These are phyloP conservation scores for Mucor velutinosus DNA, from an alignment of 371 early-diverging fungal genomes.

Conservation along the genomic window DNA sequence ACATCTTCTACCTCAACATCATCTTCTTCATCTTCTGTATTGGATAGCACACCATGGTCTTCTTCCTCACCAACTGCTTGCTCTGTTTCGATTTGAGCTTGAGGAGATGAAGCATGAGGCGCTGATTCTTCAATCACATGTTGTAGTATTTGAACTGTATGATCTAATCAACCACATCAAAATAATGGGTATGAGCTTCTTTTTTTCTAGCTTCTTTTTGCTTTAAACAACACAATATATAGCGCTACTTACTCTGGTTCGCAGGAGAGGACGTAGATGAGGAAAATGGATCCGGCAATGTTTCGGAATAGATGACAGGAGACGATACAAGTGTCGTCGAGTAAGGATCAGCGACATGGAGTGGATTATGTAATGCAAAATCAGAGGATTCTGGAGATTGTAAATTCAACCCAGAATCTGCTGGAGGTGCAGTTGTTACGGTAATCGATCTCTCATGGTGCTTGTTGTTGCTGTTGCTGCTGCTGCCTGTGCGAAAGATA, in stretches of 20 bases:
- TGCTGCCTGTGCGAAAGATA: not conserved
- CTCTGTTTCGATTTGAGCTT: not conserved
- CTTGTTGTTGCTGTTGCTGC: not conserved
- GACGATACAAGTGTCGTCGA: constrained; percentile 13
- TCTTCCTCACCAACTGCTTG: not conserved
- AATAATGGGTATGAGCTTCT: not conserved
- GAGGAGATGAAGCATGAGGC: not conserved
- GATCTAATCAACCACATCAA: not conserved
- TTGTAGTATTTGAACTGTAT: not conserved
- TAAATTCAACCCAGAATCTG: constrained; percentile 14
- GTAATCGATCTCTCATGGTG: not conserved
- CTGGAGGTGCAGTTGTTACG: constrained; percentile 3
- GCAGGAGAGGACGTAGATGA: not conserved
- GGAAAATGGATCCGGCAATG: constrained; percentile 8
- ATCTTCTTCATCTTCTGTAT: not conserved
- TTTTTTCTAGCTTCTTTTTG: not conserved
- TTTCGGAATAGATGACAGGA: constrained; percentile 19
- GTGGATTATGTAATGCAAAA: not conserved
- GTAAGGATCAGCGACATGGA: constrained; percentile 1
- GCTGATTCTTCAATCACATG: constrained; percentile 21
- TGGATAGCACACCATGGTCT: not conserved
- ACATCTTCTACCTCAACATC: not conserved
- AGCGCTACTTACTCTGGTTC: not conserved
- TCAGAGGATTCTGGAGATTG: constrained; percentile 5
- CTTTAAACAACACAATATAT: not conserved